Base-by-base conservation (phyloP, 257 asterid genomes). In the Eucommia ulmoides region DNA sequence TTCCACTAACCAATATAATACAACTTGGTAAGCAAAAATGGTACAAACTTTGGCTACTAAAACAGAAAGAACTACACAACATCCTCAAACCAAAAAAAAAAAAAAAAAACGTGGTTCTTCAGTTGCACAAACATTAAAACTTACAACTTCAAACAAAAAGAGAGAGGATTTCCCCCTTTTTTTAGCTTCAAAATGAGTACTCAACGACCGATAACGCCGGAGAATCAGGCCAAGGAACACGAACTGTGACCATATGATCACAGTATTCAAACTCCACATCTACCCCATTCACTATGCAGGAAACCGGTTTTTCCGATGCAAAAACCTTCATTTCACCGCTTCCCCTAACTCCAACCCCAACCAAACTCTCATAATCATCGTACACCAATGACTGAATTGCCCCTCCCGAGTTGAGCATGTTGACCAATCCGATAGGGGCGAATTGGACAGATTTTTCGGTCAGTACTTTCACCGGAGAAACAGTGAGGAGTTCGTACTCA, bases 391-490 rank as follows among this genome's bases (percentile, higher is more conserved):
- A 48, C 52, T 60, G 57, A 0, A 70, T 8, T 14, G 72, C 69
- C 24, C 72, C 69, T 17, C 72, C 74, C 12, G 77, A 53, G 48
- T 74, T 74, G 55, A 70, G 72, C 81, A 74, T 70, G 50, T 66
- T 70, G 41, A 54, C 77, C 26, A 70, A 47, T 33, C 77, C 77
- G 23, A 74, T 66, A 1, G 74, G 75, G 3, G 75, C 72, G 59
- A 70, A 67, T 33, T 61, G 72, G n/a, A 66, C 62, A 1, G 33
- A 22, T 2, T 58, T 64, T 18, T 3, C 20, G 8, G 67, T 38
- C 12, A 74, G 7, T 17, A 60, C 58, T 24, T 22, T 23, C 20
- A 63, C 65, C 1, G 72, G 77, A 17, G 65, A 53, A 10, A 74
- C 67, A 0, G 68, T 63, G 1, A 74, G 10, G 8, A 70, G 69